These are phyloP conservation scores for Penicillium corylophilum DNA, from an alignment of 2,329 filamentous ascomycete genomes.

Conservation along the genomic window DNA sequence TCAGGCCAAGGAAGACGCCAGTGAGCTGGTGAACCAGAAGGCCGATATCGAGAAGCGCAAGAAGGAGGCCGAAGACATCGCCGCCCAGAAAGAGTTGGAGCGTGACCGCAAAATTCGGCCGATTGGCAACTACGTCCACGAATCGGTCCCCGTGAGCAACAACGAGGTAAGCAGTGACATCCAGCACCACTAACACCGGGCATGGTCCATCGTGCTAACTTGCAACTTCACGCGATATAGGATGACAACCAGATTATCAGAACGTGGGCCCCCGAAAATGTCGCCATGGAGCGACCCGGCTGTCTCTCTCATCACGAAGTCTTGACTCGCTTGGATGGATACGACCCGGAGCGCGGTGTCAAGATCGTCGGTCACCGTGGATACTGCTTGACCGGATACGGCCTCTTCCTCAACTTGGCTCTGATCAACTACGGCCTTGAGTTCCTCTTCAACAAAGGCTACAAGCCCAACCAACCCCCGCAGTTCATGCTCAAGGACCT, in stretches of 20 bases:
- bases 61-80: conserved; percentile 72
- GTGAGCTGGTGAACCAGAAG: conserved; percentile 76
- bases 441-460: conserved; percentile 78
- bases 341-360: conserved; percentile 86
- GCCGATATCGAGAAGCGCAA: conserved; percentile 75
- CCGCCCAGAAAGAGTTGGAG: conserved; percentile 69
- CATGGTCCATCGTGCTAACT: not conserved
- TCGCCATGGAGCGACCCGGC: conserved; percentile 70
- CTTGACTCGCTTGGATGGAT: conserved; percentile 80
- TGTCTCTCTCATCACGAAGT: conserved; percentile 93
- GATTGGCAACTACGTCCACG: conserved; percentile 90
- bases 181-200: not conserved
- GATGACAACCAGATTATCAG: conserved; percentile 78
- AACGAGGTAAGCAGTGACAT: conserved; percentile 61
- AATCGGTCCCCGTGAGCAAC: conserved; percentile 77
- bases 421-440: conserved; percentile 93
- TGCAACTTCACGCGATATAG: conserved; percentile 31
- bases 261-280: conserved; percentile 77
- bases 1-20: conserved; percentile 80
- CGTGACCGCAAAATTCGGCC: conserved; percentile 77
- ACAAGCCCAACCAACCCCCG: conserved; percentile 79
- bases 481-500: conserved; percentile 93
- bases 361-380: conserved; percentile 94
- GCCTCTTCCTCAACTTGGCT: conserved; percentile 87
- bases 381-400: conserved; percentile 88